A percentile compares a stretch with the other conserved stretches of the same genome.
Evolutionary conservation across 768 basidiomycete species (phyloP).

Genomic region (Leccinum obscurum): DNA sequence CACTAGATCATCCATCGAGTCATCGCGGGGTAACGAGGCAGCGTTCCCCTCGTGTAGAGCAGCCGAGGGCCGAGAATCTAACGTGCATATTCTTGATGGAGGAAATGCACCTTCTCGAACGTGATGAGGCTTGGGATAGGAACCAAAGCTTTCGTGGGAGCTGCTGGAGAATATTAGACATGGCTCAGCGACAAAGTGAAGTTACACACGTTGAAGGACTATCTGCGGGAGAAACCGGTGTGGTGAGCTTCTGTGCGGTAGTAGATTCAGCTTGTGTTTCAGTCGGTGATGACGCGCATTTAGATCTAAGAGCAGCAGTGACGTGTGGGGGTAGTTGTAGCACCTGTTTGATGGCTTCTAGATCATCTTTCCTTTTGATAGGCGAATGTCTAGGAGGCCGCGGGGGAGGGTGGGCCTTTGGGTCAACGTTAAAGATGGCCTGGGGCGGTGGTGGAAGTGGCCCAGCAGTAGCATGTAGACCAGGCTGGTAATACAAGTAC

Average conservation of each 20-base stretch:
- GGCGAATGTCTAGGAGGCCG: slow-evolving; percentile 66
- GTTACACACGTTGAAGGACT: slow-evolving; percentile 23
- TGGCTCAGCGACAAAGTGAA: not conserved
- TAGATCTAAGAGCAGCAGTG: slow-evolving; percentile 38
- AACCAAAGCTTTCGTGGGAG: slow-evolving; percentile 26
- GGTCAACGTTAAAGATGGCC: slow-evolving; percentile 49
- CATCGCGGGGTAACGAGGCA: slow-evolving; percentile 25
- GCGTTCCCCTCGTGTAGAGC: slow-evolving; percentile 21
- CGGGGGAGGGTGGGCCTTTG: slow-evolving; percentile 51
- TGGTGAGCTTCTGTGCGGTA: slow-evolving; percentile 26
- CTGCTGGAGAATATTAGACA: slow-evolving; percentile 9
- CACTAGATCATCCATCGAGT: slow-evolving; percentile 40
- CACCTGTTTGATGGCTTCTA: slow-evolving; percentile 59
- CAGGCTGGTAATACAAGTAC: slow-evolving; percentile 65
- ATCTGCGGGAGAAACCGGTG: not conserved
- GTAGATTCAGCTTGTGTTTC: slow-evolving; percentile 26
- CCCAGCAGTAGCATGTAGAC: slow-evolving; percentile 68
- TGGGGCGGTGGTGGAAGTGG: slow-evolving; percentile 72
- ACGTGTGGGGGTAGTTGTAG: slow-evolving; percentile 61
- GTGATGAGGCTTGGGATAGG: slow-evolving; percentile 29
- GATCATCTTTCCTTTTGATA: slow-evolving; percentile 45
- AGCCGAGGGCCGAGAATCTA: slow-evolving; percentile 18
- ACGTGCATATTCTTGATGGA: slow-evolving; percentile 40
- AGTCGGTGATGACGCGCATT: slow-evolving; percentile 21
- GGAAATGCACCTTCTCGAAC: slow-evolving; percentile 68